phyloP scores from a whole-genome alignment of 495 filamentous ascomycete genomes.

The Podospora fimiseda region DNA sequence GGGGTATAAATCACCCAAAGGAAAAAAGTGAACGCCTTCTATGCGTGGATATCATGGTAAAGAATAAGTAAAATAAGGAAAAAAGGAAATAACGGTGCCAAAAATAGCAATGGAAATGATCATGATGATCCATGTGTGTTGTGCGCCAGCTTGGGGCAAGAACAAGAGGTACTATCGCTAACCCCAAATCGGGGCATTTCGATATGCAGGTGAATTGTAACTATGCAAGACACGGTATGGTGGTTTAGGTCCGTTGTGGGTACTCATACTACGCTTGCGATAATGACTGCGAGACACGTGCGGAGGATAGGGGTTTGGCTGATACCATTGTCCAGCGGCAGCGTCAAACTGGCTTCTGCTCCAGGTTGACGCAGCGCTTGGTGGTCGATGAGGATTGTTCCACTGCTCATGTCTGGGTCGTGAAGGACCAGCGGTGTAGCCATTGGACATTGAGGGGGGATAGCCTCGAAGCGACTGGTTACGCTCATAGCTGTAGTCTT shows the following conservation, averaged over 20 bases:
- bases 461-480: slow-evolving; percentile 17
- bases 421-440: slow-evolving; percentile 25
- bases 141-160: background rate
- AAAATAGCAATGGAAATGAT: slow-evolving; percentile 1
- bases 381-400: slow-evolving; percentile 19
- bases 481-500: slow-evolving; percentile 27
- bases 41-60: slow-evolving; percentile 11
- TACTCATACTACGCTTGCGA: slow-evolving; percentile 31
- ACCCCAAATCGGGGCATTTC: slow-evolving; percentile 40
- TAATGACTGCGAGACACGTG: slow-evolving; percentile 30
- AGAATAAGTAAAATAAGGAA: background rate
- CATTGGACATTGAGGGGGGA: slow-evolving; percentile 35
- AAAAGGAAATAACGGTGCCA: background rate
- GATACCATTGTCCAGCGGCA: slow-evolving; percentile 23
- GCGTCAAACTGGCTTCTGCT: slow-evolving; percentile 25
- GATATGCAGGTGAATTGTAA: slow-evolving; percentile 45
- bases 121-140: background rate
- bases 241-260: slow-evolving; percentile 8
- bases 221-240: slow-evolving; percentile 43
- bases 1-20: background rate
- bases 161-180: slow-evolving; percentile 15
- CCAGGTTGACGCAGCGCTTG: slow-evolving; percentile 18
- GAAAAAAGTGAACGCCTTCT: slow-evolving; percentile 3
- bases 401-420: slow-evolving; percentile 22
- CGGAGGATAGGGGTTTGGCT: slow-evolving; percentile 24